Base-by-base conservation (phyloP, 257 asterid genomes). In the Nemophila menziesii region DNA sequence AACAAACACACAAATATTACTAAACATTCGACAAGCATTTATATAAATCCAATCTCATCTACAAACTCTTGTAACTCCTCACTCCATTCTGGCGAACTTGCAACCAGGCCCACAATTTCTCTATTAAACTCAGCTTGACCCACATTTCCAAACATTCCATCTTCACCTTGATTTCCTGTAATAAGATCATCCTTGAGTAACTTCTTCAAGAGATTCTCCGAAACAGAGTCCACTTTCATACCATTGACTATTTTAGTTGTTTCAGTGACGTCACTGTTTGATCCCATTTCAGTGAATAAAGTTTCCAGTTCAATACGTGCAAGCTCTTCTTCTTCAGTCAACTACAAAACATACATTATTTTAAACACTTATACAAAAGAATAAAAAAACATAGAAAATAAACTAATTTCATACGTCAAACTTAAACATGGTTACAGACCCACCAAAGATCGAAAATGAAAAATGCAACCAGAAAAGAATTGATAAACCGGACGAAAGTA, bases 381-480 rank as follows among this genome's bases (percentile, higher is more conserved):
- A n/a, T n/a, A n/a, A 29, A 29, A 29, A 5, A 29, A 36, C 4
- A 7, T 9, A 17, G 12, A 21, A 33, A n/a, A 15, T 16, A 40
- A 16, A 11, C 41, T 14, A 18, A 20, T 17, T 22, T 2, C 11
- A 27, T 76, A 90, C 99, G 96, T 90, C 96, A 63, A 90, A 77
- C 56, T 79, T 81, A 75, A 79, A 85, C 16, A 90, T 66, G 33
- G 82, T 93, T 72, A 68, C 44, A 12, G 98, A 81, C 44, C 99
- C 93, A 52, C 99, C 96, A 33, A 90, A 79, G 29, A 90, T 33
- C 9, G 80, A 57, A 45, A 96, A 77, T 0, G 99, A 96, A 33
- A 85, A 73, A 44, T 79, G 92, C 80, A 90, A 56, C 99, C 99
- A 90, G 56, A 79, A 59, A 42, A 90, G 93, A 56, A 90, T 74